Evolutionary conservation across 129 eudicot genomes (phyloP).

Genomic region (Silybum marianum): DNA sequence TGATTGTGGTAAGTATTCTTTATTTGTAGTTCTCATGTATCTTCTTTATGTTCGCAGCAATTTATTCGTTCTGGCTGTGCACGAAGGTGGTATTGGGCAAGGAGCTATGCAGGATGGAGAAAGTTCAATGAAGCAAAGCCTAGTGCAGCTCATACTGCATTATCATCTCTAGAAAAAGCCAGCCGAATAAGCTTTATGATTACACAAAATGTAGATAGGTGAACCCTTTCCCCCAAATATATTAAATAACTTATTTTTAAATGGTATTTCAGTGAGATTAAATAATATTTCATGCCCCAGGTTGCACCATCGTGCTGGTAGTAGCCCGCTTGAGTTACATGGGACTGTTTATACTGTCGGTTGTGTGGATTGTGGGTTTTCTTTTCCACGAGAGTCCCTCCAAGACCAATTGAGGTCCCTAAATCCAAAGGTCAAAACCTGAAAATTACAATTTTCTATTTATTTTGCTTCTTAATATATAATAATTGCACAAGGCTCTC

Average conservation of each 20-base stretch:
- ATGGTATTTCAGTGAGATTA: neutral
- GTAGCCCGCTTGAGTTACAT: slow-evolving; percentile 89
- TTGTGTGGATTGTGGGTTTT: slow-evolving; percentile 80
- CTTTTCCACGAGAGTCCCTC: slow-evolving; percentile 63
- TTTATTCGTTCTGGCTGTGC: slow-evolving; percentile 78
- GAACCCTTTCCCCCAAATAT: slow-evolving; percentile 12
- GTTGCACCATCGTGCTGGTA: slow-evolving; percentile 97
- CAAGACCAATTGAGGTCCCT: slow-evolving; percentile 80
- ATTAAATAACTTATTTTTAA: neutral
- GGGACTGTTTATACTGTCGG: slow-evolving; percentile 89
- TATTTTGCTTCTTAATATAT: neutral
- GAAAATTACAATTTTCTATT: neutral
- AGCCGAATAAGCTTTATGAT: slow-evolving; percentile 76
- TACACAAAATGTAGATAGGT: slow-evolving; percentile 98
- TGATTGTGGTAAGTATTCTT: neutral
- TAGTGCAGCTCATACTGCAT: slow-evolving; percentile 76
- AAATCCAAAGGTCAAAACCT: slow-evolving; percentile 70
- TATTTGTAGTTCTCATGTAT: slow-evolving; percentile 10
- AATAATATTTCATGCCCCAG: slow-evolving; percentile 41
- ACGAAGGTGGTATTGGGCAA: slow-evolving; percentile 92
- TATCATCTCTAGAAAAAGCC: slow-evolving; percentile 80
- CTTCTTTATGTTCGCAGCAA: slow-evolving; percentile 49
- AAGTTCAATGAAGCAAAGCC: slow-evolving; percentile 80
- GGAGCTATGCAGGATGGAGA: slow-evolving; percentile 99
- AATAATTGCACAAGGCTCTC: neutral